phyloP scores from a whole-genome alignment of 2,329 filamentous ascomycete genomes.

The Aspergillus melleus region DNA sequence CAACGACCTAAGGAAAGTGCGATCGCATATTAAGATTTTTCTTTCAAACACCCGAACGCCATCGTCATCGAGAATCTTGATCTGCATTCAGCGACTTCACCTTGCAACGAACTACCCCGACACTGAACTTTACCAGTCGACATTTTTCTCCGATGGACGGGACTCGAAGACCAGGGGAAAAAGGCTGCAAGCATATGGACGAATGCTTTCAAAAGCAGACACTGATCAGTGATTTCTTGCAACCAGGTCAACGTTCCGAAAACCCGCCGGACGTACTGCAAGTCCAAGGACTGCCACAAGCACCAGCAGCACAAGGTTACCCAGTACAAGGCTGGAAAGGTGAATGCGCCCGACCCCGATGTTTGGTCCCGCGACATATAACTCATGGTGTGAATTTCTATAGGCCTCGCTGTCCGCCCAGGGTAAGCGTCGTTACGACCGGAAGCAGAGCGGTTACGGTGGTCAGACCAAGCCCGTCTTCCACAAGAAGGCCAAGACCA shows the following conservation, averaged over 20 bases:
- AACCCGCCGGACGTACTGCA: conserved; percentile 97
- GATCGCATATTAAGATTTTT: not conserved
- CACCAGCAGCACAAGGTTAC: conserved; percentile 92
- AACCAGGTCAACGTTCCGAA: conserved; percentile 94
- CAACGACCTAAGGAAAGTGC: not conserved
- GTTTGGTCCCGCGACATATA: conserved; percentile 20
- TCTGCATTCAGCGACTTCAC: not conserved
- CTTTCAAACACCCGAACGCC: not conserved
- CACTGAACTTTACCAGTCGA: not conserved
- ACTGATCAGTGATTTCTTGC: conserved; percentile 25
- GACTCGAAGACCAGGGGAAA: conserved; percentile 3
- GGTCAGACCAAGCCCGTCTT: conserved; percentile 99
- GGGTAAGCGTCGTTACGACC: conserved; percentile 99
- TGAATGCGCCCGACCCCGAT: conserved; percentile 41
- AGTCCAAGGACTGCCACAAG: conserved; percentile 92
- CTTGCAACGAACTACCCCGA: not conserved
- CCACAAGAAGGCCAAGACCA: conserved; percentile 99
- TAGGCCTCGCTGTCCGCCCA: conserved; percentile 91
- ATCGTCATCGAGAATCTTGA: not conserved
- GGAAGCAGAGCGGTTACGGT: conserved; percentile 99
- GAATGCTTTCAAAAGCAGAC: conserved; percentile 12
- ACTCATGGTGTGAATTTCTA: conserved; percentile 21
- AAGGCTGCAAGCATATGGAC: conserved; percentile 1
- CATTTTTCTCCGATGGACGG: conserved; percentile 17
- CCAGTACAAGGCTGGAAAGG: conserved; percentile 96